These are phyloP conservation scores for Gracilaria gracilis DNA, from an alignment of 23 red algal genomes.

Conservation along the genomic window DNA sequence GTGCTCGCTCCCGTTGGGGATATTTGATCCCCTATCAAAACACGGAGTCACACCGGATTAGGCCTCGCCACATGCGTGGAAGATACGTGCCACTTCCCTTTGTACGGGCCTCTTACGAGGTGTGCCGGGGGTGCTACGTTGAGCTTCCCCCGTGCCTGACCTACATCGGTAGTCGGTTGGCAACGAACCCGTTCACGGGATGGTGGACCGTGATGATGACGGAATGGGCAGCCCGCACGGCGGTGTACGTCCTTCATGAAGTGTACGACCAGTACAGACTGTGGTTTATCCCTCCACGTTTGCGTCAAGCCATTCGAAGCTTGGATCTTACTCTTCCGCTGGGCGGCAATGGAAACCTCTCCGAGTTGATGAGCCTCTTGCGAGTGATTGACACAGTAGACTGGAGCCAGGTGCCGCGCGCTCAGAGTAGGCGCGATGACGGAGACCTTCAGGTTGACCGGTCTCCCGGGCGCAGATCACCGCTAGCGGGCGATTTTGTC, in stretches of 20 bases:
- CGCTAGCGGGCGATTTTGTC: neutral
- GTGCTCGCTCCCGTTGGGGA: neutral
- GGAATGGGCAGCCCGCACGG: neutral
- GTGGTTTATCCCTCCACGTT: neutral
- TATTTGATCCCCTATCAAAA: constrained; percentile 25
- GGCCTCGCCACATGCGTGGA: neutral
- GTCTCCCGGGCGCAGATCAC: neutral
- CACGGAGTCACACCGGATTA: constrained; percentile 2
- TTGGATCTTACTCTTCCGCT: neutral
- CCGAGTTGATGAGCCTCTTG: neutral
- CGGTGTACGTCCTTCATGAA: neutral
- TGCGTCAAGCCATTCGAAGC: neutral
- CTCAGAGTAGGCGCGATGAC: neutral
- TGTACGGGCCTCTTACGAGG: neutral
- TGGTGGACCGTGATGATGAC: neutral
- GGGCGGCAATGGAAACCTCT: neutral
- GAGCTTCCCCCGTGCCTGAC: constrained; percentile 12
- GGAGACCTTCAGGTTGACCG: neutral
- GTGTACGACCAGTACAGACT: constrained; percentile 22
- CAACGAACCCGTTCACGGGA: constrained; percentile 3
- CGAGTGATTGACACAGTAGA: neutral
- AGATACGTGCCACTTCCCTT: neutral
- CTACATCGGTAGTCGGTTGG: neutral
- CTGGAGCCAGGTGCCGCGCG: neutral
- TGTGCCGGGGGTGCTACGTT: constrained; percentile 28